Percentiles rank a stretch among this genome's conserved stretches.
phyloP scores from a whole-genome alignment of 2,329 filamentous ascomycete genomes.

The Metarhizium brunneum region DNA sequence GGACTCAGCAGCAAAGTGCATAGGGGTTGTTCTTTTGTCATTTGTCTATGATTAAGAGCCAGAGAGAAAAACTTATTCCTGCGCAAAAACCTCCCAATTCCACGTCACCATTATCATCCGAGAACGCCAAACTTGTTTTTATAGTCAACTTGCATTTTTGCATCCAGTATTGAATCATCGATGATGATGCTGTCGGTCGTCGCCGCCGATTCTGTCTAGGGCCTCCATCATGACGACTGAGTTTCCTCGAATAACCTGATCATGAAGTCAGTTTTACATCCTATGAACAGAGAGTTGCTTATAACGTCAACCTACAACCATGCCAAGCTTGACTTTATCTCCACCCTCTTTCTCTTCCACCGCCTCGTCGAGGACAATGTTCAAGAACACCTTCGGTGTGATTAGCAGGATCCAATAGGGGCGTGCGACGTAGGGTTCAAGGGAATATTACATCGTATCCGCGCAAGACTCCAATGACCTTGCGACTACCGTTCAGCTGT shows the following conservation, averaged over 20 bases:
- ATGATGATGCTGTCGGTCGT: conserved; percentile 36
- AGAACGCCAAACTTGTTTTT: conserved; percentile 23
- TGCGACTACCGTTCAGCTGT: conserved; percentile 94
- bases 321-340: conserved; percentile 83
- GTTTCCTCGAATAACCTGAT: conserved; percentile 87
- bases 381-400: conserved; percentile 73
- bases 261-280: conserved; percentile 14
- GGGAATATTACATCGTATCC: conserved; percentile 75
- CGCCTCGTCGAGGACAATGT: conserved; percentile 95
- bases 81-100: not conserved
- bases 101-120: conserved; percentile 14
- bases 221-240: conserved; percentile 97
- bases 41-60: not conserved
- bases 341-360: conserved; percentile 89
- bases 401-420: not conserved
- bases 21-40: not conserved
- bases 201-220: conserved; percentile 57
- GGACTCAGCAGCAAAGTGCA: conserved; percentile 12
- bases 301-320: conserved; percentile 59
- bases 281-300: not conserved
- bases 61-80: conserved; percentile 1
- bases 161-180: conserved; percentile 8
- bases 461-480: conserved; percentile 87
- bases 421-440: not conserved
- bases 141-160: conserved; percentile 8